Conservation (phyloP, 1,284 basidiomycete species). For the Rhodotorula sp. region DNA sequence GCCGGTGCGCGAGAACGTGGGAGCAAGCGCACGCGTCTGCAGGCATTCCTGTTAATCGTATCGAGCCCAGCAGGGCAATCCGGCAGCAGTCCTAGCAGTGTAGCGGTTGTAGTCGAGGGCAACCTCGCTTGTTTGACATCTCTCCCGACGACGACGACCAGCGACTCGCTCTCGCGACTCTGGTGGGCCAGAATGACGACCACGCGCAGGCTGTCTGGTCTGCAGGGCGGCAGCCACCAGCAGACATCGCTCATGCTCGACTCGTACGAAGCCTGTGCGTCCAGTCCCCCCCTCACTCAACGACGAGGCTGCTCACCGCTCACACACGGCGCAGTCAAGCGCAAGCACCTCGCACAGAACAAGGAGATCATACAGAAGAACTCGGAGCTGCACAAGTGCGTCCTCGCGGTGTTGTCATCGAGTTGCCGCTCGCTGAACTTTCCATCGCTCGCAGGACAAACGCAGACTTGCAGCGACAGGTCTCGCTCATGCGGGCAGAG, state of each 20-base stretch:
- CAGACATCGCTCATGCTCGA: slow-evolving; percentile 32
- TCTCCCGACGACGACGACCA: no score
- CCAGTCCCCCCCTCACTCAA: neutral
- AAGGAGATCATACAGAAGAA: slow-evolving; percentile 46
- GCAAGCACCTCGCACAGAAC: slow-evolving; percentile 45
- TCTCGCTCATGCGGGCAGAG: slow-evolving; percentile 40
- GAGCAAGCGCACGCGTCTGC: neutral
- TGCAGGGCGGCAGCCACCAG: slow-evolving; percentile 13
- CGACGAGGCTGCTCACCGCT: neutral
- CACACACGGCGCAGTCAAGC: slow-evolving; percentile 30
- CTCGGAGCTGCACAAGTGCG: slow-evolving; percentile 40
- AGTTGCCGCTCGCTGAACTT: neutral
- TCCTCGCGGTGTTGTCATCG: neutral
- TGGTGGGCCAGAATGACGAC: slow-evolving; percentile 10
- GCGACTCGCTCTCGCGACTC: no score
- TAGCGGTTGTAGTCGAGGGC: no score
- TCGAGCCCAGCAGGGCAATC: neutral
- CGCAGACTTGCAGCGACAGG: slow-evolving; percentile 38
- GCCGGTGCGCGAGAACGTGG: neutral
- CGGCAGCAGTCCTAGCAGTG: neutral
- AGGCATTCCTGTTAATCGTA: no score
- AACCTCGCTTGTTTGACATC: no score
- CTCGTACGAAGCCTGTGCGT: slow-evolving; percentile 36
- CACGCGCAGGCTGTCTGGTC: slow-evolving; percentile 16
- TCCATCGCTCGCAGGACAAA: slow-evolving; percentile 31